Base-by-base conservation (phyloP, 345 rosid species). In the Reutealis trisperma region DNA sequence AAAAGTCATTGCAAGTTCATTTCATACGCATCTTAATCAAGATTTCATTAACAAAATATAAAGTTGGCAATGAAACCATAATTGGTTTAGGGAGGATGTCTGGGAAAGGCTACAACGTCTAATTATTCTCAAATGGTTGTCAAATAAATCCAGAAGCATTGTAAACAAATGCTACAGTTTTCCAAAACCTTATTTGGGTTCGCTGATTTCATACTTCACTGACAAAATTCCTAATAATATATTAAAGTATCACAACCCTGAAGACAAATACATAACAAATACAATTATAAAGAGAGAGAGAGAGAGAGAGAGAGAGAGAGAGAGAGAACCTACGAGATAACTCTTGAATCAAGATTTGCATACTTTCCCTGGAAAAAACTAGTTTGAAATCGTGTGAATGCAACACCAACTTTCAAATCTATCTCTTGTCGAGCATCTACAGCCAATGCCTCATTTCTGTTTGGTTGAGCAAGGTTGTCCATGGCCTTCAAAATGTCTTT, bases 351-450 rank as follows among this genome's bases (percentile, higher is more conserved):
- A 47, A 93, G 97, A 84, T 84, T 89, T 83, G 95, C 98, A 88
- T 95, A 95, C 89, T 91, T 93, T 63, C 97, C 99, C 77, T 95
- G 99, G 82, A 95, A 95, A 87, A 81, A 93, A 88, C 87, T 86
- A 73, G 99, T 95, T 78, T 95, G 98, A 80, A 88, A 95, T 64
- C 99, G 89, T 3, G 99, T 93, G 88, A 95, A 95, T 75, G 99
- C 96, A 63, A 95, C 98, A 21, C 99, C 99, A 76, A 95, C 99
- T 95, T 95, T 95, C 83, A 95, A 86, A 89, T 95, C 99, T 82
- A 95, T 95, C 90, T 95, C 98, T 85, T 91, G 99, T 16, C 99
- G 97, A 78, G 98, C 99, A 89, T 95, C 99, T 63, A 95, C 99
- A 71, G 99, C 93, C 80, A 93, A 81, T 78, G 99, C 92, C 85